Conservation (phyloP, 2,329 filamentous ascomycete genomes). For the Cylindrodendrum hubeiense region DNA sequence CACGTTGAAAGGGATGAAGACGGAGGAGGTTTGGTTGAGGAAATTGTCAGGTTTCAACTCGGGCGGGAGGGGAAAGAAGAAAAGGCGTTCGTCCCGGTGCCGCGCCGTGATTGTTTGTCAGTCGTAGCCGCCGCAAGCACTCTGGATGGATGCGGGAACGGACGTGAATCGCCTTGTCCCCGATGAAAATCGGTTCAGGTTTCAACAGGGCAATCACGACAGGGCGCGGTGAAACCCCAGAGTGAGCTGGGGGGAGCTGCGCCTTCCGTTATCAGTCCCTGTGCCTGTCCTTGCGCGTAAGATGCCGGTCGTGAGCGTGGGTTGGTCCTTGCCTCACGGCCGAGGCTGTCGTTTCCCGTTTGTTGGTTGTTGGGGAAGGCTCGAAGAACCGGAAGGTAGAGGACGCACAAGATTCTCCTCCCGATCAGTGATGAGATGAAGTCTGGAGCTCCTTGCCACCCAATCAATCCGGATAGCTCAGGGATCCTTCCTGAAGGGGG, state of each 20-base stretch:
- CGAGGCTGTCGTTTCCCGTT: neutral
- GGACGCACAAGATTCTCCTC: neutral
- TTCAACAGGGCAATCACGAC: constrained; percentile 26
- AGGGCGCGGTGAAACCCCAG: constrained; percentile 39
- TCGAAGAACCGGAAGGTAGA: neutral
- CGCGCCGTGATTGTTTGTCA: constrained; percentile 8
- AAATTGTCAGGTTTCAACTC: neutral
- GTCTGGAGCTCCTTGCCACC: neutral
- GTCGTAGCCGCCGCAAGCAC: neutral
- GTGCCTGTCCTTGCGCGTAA: neutral
- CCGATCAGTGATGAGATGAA: neutral
- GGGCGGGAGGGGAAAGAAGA: neutral
- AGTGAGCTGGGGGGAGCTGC: constrained; percentile 5
- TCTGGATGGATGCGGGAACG: constrained; percentile 16
- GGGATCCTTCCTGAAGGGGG: neutral
- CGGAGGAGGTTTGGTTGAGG: neutral
- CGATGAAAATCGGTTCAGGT: neutral
- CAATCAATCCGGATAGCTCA: neutral
- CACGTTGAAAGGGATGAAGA: neutral
- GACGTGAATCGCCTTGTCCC: constrained; percentile 12
- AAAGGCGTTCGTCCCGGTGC: neutral
- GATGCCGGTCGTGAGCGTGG: constrained; percentile 12
- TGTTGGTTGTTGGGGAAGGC: neutral
- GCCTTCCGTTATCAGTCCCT: neutral
- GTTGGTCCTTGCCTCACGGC: neutral